Evolutionary conservation across 169 alveolate genomes (phyloP), one percentile per base, ranked within the genome.

Genomic region (Plasmodium coatneyi): DNA sequence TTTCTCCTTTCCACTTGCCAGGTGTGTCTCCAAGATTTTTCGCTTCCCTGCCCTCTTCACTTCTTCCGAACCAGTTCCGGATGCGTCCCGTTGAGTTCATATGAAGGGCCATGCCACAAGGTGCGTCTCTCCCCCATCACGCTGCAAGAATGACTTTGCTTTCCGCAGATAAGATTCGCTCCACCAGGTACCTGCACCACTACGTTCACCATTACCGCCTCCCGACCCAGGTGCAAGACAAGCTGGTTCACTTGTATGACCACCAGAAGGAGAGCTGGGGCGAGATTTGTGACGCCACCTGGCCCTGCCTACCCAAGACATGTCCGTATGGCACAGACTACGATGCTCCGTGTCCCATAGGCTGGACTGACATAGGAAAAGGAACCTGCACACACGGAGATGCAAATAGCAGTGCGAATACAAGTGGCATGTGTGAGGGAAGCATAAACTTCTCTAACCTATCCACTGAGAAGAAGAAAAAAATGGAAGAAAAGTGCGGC

Each of bases 231-330:
- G 82, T 86, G 49, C 93, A 86, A 70, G 84, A 86, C 22, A 86
- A 86, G 70, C 66, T 90, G 19, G 32, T 49, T 80, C 41, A 80
- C 70, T 32, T 82, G 56, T 71, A 90, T 46, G 95, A 90, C 25
- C 56, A 80, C 22, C 92, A 82, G 74, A 90, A 90, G 49, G 95
- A 72, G 43, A 82, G 92, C 22, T 90, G 95, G 95, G 91, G 71
- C 0, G 92, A 90, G 9, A 82, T 82, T 39, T 90, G 95, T 66
- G 92, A 80, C 4, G 78, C 84, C 22, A 82, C 25, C 43, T 90
- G 95, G 95, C 91, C 89, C 7, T 90, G 95, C 70, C 28, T 71
- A 6, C 95, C 95, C 22, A 22, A 72, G 34, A 36, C 32, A 7
- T 90, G 95, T 12, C 82, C 89, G 12, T 60, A 79, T 80, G 95